phyloP scores from a whole-genome alignment of 2,329 filamentous ascomycete genomes.

The Herpomyces periplanetae region DNA sequence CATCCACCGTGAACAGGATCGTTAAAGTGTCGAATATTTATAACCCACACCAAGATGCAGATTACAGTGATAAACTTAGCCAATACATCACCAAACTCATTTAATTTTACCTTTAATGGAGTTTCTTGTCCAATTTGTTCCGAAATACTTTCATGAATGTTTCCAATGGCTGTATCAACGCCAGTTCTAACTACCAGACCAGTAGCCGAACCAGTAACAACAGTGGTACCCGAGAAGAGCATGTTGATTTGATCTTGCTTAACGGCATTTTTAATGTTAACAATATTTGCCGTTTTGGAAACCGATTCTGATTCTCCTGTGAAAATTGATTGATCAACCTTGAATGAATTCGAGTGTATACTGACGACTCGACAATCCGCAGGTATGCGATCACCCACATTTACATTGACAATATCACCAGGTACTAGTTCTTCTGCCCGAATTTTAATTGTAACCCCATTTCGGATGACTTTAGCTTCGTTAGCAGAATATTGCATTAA shows the following conservation, averaged over 20 bases:
- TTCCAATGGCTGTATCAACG: slow-evolving; percentile 64
- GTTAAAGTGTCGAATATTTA: slow-evolving; percentile 89
- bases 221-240: slow-evolving; percentile 88
- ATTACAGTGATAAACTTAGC: slow-evolving; percentile 96
- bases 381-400: slow-evolving; percentile 68
- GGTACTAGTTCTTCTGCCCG: slow-evolving; percentile 93
- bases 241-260: slow-evolving; percentile 95
- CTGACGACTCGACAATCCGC: slow-evolving; percentile 65
- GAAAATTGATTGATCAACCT: slow-evolving; percentile 77
- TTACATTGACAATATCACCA: slow-evolving; percentile 53
- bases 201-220: slow-evolving; percentile 67
- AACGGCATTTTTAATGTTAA: slow-evolving; percentile 47
- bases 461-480: slow-evolving; percentile 64
- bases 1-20: slow-evolving; percentile 73
- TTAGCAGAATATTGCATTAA: slow-evolving; percentile 97
- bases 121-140: slow-evolving; percentile 92
- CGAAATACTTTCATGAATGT: slow-evolving; percentile 94
- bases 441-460: slow-evolving; percentile 37
- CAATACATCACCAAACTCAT: slow-evolving; percentile 78
- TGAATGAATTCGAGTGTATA: slow-evolving; percentile 88
- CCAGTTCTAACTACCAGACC: slow-evolving; percentile 73
- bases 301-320: slow-evolving; percentile 96
- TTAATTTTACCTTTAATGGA: slow-evolving; percentile 87
- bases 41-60: slow-evolving; percentile 81
- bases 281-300: slow-evolving; percentile 27